phyloP scores from a whole-genome alignment of 1,284 basidiomycete genomes.

The Melampsora allii-populina region DNA sequence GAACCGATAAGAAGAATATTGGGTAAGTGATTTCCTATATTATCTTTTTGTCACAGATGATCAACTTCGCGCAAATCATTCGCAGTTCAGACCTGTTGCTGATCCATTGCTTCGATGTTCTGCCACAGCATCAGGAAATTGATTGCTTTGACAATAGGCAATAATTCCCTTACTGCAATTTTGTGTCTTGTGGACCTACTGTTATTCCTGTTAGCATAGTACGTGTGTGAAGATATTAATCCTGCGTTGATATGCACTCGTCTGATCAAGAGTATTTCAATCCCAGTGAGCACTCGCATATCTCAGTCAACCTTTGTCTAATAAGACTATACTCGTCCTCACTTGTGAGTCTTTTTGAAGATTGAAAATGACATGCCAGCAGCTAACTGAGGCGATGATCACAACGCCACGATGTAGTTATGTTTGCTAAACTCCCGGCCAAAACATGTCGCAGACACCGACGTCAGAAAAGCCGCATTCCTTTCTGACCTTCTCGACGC shows the following conservation, averaged over 20 bases:
- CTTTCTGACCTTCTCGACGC: not conserved
- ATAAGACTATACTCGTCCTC: not conserved
- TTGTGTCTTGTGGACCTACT: not conserved
- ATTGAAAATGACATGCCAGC: not conserved
- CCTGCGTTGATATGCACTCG: not conserved
- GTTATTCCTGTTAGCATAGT: not conserved
- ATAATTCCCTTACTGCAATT: not conserved
- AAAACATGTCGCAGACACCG: not conserved
- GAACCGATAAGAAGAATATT: conserved; percentile 39
- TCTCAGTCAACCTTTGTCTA: not conserved
- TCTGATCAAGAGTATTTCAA: not conserved
- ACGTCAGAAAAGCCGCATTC: not conserved
- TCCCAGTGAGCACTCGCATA: not conserved
- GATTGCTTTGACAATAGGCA: not conserved
- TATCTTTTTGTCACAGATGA: not conserved
- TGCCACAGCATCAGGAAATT: not conserved
- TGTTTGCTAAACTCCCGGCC: not conserved
- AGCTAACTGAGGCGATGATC: not conserved
- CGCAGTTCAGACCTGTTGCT: no score
- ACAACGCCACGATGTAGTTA: not conserved
- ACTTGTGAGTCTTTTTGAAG: not conserved
- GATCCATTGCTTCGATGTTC: not conserved
- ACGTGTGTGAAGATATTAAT: not conserved
- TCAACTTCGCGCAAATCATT: no score
- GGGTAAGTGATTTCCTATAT: not conserved